A percentile compares a stretch with the other conserved stretches of the same genome.
phyloP scores from a whole-genome alignment of 2,329 filamentous ascomycete species.

The Alternaria postmessia region DNA sequence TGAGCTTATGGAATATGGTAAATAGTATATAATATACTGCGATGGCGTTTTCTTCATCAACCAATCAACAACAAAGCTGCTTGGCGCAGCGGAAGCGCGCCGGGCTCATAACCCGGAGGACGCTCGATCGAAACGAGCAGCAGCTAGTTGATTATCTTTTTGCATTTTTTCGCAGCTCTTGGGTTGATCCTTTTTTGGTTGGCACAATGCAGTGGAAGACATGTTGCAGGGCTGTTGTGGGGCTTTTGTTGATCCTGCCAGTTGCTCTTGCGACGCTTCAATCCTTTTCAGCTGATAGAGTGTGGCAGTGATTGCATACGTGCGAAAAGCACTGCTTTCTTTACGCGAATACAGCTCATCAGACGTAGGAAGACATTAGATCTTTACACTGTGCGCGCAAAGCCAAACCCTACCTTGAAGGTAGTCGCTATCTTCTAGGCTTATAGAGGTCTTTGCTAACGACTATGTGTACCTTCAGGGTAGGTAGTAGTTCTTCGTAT shows the following conservation, averaged over 20 bases:
- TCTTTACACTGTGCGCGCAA: background rate
- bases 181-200: background rate
- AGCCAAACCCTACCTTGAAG: background rate
- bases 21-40: too few relatives aligned
- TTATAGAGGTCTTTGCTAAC: background rate
- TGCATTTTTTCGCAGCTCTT: background rate
- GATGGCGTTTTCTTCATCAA: background rate
- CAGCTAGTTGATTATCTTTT: slow-evolving; percentile 23
- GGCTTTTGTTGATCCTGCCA: background rate
- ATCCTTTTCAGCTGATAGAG: background rate
- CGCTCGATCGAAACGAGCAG: slow-evolving; percentile 35
- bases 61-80: slow-evolving; percentile 32
- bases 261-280: background rate
- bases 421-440: background rate
- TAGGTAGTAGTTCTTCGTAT: background rate
- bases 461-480: background rate
- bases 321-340: background rate
- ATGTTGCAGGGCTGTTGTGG: background rate
- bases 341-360: background rate
- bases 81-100: slow-evolving; percentile 49
- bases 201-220: background rate
- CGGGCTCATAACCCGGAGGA: slow-evolving; percentile 50
- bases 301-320: background rate
- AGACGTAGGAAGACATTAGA: background rate
- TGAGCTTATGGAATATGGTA: fast-evolving